Evolutionary conservation across 768 basidiomycete species (phyloP).

Genomic region (Suillus tomentosus): DNA sequence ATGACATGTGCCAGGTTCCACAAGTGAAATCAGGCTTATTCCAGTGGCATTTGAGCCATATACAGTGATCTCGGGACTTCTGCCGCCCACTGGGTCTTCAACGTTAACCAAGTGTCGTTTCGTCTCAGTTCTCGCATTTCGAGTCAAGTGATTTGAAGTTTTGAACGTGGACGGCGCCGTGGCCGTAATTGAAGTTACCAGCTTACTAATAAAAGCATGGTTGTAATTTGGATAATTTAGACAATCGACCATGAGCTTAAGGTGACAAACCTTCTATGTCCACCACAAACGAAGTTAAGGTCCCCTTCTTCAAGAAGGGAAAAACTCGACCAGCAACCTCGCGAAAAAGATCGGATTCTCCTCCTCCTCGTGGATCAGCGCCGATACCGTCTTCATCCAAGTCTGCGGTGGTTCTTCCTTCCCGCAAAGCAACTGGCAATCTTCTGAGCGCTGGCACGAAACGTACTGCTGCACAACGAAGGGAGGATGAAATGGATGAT

Average conservation of each 20-base stretch:
- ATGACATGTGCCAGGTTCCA: neutral
- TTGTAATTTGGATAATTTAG: too few species aligned
- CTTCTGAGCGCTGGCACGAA: slow-evolving; percentile 81
- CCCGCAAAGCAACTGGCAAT: slow-evolving; percentile 64
- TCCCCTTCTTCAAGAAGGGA: slow-evolving; percentile 90
- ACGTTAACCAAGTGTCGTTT: neutral
- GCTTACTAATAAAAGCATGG: neutral
- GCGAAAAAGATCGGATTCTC: slow-evolving; percentile 75
- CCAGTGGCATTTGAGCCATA: neutral
- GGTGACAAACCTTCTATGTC: slow-evolving; percentile 27
- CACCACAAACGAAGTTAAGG: slow-evolving; percentile 44
- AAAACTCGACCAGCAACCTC: slow-evolving; percentile 74
- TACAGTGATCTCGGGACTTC: neutral
- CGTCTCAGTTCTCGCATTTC: too few species aligned
- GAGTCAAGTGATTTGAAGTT: too few species aligned
- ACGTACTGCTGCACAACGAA: slow-evolving; percentile 53
- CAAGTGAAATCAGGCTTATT: neutral
- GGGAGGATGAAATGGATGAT: slow-evolving; percentile 51
- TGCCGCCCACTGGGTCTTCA: neutral
- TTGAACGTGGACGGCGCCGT: too few species aligned
- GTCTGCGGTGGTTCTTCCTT: slow-evolving; percentile 79
- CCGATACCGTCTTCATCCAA: slow-evolving; percentile 39
- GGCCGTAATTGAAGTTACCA: neutral
- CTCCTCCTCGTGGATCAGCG: slow-evolving; percentile 28
- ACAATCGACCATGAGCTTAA: neutral